phyloP scores from a whole-genome alignment of 164 flowering plant genomes.

The Vitis vinifera region ASM3070453v1 NC_081810.1:6985501-6986000 shows the following conservation, averaged over 20 bases:
- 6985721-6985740: slow-evolving; percentile 73
- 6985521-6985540: slow-evolving; percentile 54
- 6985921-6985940: no score
- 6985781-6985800: slow-evolving; percentile 14
- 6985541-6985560: neutral
- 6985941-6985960: no score
- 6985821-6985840: slow-evolving; percentile 26
- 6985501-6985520: slow-evolving; percentile 36
- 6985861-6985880: neutral
- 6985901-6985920: no score
- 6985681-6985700: neutral
- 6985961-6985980: no score
- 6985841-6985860: slow-evolving; percentile 4
- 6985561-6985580: neutral
- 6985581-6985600: neutral
- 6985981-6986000: no score
- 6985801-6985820: slow-evolving; percentile 10
- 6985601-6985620: neutral
- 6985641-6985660: slow-evolving; percentile 9
- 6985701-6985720: slow-evolving; percentile 39
- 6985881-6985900: neutral
- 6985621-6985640: slow-evolving; percentile 14
- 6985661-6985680: slow-evolving; percentile 21
- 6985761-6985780: neutral
- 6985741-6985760: neutral